phyloP scores from a whole-genome alignment of 192 early-diverging fungal genomes.

The Backusella circina region DNA sequence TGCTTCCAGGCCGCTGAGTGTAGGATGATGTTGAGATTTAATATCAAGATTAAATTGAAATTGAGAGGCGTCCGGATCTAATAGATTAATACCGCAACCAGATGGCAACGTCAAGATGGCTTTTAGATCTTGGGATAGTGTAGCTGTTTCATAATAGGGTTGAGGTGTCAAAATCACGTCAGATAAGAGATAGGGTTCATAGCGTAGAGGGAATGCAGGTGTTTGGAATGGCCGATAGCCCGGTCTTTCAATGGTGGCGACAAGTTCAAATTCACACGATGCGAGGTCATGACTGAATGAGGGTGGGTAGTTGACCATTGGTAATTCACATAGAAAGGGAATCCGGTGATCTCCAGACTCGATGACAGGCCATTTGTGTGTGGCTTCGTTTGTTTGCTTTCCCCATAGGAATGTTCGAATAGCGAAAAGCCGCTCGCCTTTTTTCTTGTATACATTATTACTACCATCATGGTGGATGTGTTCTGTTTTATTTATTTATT shows the following conservation, averaged over 20 bases:
- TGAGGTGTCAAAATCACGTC: neutral
- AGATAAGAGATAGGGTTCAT: neutral
- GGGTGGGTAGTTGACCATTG: slow-evolving; percentile 31
- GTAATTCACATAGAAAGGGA: slow-evolving; percentile 29
- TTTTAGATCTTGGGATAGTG: neutral
- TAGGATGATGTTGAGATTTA: neutral
- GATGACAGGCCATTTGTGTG: slow-evolving; percentile 14
- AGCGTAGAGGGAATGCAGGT: neutral
- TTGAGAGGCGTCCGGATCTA: neutral
- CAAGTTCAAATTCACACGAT: slow-evolving; percentile 1
- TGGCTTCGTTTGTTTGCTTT: neutral
- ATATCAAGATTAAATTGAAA: neutral
- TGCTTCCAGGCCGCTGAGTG: neutral
- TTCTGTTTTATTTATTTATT: too few species aligned
- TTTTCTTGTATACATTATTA: neutral
- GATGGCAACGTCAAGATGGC: neutral
- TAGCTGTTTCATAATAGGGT: neutral
- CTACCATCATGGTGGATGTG: neutral
- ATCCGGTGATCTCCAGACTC: slow-evolving; percentile 25
- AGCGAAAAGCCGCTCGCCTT: slow-evolving; percentile 7
- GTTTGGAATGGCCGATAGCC: slow-evolving; percentile 15
- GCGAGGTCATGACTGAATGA: slow-evolving; percentile 13
- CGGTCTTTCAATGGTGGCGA: slow-evolving; percentile 13
- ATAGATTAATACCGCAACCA: neutral
- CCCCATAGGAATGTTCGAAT: slow-evolving; percentile 30